Evolutionary conservation across 176 grass and related monocot species (phyloP).

Genomic region (Carex kokanica): DNA sequence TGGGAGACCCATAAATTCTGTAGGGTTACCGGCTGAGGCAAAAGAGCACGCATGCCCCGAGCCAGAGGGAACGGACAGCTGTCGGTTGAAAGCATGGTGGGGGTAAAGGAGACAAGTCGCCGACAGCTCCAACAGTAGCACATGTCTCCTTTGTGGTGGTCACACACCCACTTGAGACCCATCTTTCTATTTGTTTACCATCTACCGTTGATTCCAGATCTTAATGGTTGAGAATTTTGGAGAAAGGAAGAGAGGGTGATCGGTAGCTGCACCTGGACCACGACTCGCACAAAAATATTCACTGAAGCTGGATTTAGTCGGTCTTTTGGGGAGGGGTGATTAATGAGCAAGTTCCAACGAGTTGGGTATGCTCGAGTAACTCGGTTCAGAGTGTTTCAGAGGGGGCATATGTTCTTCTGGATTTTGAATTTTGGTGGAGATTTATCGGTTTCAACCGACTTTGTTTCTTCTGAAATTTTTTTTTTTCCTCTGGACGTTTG

Average conservation of each 20-base stretch:
- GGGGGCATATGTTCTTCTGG: no score
- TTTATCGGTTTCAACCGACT: no score
- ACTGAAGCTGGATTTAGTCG: no score
- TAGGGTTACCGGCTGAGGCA: constrained; percentile 9
- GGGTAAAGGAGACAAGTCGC: constrained; percentile 18
- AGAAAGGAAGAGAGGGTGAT: not conserved
- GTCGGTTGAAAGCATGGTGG: not conserved
- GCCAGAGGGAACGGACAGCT: constrained; percentile 19
- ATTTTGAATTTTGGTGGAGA: no score
- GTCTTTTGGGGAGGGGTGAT: not conserved
- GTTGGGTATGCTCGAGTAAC: no score
- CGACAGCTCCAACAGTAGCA: constrained; percentile 12
- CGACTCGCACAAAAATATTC: no score
- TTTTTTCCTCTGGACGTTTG: no score
- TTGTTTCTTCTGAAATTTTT: no score
- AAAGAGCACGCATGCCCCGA: not conserved
- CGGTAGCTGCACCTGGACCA: not conserved
- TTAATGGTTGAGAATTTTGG: not conserved
- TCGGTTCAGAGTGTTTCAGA: no score
- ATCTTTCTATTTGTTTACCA: not conserved
- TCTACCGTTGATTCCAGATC: not conserved
- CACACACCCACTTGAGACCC: not conserved
- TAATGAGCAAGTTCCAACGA: no score
- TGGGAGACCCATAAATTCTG: not conserved
- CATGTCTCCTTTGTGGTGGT: constrained; percentile 22